Evolutionary conservation across 1,284 basidiomycete species (phyloP).

Genomic region (Wolfiporia cocos): DNA sequence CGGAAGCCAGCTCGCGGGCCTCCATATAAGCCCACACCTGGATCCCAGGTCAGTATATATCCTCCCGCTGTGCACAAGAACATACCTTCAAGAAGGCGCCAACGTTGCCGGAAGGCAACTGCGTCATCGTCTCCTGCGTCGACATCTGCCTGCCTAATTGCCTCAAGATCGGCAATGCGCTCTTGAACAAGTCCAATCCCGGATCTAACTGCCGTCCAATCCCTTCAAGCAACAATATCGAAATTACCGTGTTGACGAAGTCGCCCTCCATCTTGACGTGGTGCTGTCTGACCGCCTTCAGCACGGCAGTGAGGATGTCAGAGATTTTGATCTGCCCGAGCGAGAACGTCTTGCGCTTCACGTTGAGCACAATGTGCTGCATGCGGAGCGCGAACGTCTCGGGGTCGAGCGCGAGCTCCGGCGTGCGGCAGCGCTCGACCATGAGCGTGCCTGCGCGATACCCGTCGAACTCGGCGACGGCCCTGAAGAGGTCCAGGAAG

Average conservation of each 20-base stretch:
- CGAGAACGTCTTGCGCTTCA: slow-evolving; percentile 96
- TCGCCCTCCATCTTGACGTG: slow-evolving; percentile 99
- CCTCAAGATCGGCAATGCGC: slow-evolving; percentile 84
- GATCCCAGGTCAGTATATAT: background rate
- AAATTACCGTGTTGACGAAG: slow-evolving; percentile 97
- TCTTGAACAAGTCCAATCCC: slow-evolving; percentile 88
- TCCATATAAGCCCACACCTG: slow-evolving; percentile 91
- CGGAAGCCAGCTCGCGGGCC: slow-evolving; percentile 78
- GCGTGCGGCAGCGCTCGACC: slow-evolving; percentile 93
- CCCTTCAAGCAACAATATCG: slow-evolving; percentile 90
- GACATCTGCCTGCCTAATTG: slow-evolving; percentile 88
- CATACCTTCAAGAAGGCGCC: slow-evolving; percentile 80
- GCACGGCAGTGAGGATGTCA: slow-evolving; percentile 86
- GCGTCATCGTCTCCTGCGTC: slow-evolving; percentile 63
- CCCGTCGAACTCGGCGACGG: slow-evolving; percentile 95
- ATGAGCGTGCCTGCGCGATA: slow-evolving; percentile 93
- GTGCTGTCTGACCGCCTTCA: slow-evolving; percentile 84
- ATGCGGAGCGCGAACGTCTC: slow-evolving; percentile 97
- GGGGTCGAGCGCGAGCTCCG: slow-evolving; percentile 85
- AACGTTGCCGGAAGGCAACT: slow-evolving; percentile 62
- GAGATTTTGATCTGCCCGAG: slow-evolving; percentile 95
- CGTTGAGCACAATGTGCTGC: slow-evolving; percentile 89
- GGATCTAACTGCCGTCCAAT: slow-evolving; percentile 95
- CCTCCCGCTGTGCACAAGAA: background rate
- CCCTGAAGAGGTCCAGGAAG: slow-evolving; percentile 95